Conservation (phyloP, 1,139 yeast genomes). For the Arxiozyma telluris region DNA sequence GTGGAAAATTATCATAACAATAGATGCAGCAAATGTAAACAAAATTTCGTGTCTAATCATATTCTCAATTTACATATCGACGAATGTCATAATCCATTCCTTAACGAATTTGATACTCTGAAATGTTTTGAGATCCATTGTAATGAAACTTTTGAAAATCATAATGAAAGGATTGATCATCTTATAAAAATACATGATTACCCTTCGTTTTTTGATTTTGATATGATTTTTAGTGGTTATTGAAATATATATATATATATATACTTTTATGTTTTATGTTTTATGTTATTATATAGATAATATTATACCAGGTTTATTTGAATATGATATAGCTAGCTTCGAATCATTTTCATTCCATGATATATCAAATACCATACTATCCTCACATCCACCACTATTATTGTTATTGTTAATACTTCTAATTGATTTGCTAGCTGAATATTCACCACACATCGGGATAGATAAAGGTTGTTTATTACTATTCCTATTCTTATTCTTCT, state of each 20-base stretch:
- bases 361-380: slow-evolving; percentile 7
- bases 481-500: background rate
- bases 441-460: background rate
- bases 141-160: slow-evolving; percentile 29
- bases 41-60: slow-evolving; percentile 35
- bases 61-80: slow-evolving; percentile 41
- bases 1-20: slow-evolving; percentile 17
- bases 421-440: background rate
- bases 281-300: slow-evolving; percentile 4
- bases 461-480: background rate
- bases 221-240: slow-evolving; percentile 5
- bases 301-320: slow-evolving; percentile 6
- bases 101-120: slow-evolving; percentile 30
- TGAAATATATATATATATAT: background rate
- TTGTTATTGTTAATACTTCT: background rate
- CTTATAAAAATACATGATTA: slow-evolving; percentile 43
- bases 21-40: slow-evolving; percentile 38
- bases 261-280: slow-evolving; percentile 6
- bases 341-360: slow-evolving; percentile 9
- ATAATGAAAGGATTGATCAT: slow-evolving; percentile 38
- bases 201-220: slow-evolving; percentile 30
- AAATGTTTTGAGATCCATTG: slow-evolving; percentile 39
- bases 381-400: background rate
- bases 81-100: slow-evolving; percentile 47
- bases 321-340: slow-evolving; percentile 1